phyloP scores from a whole-genome alignment of 768 basidiomycete genomes.

The Rubroboletus pulcherrimus region DNA sequence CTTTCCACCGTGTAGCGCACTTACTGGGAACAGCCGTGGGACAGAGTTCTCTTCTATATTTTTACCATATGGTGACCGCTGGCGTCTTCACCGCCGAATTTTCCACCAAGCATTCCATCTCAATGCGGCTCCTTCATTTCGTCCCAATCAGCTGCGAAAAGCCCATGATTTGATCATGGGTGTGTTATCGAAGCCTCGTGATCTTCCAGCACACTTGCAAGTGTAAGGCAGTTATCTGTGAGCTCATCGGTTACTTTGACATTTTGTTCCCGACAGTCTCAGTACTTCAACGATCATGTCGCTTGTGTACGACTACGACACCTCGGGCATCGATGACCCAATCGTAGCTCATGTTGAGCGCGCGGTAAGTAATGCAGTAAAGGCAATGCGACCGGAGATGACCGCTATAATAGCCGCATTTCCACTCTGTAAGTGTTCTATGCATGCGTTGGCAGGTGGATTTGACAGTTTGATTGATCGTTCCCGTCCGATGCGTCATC shows the following conservation, averaged over 20 bases:
- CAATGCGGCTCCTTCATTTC: conserved; percentile 26
- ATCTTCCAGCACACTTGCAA: conserved; percentile 24
- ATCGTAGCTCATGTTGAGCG: conserved; percentile 17
- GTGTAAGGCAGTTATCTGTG: conserved; percentile 5
- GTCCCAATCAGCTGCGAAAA: conserved; percentile 33
- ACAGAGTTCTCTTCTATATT: conserved; percentile 23
- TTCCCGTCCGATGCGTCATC: not conserved
- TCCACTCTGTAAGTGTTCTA: conserved; percentile 15
- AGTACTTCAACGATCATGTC: conserved; percentile 23
- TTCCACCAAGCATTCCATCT: conserved; percentile 36
- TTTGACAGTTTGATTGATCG: not conserved
- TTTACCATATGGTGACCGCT: conserved; percentile 27
- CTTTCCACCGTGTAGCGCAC: not conserved
- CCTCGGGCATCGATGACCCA: conserved; percentile 16
- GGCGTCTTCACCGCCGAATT: conserved; percentile 30
- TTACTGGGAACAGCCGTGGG: conserved; percentile 16
- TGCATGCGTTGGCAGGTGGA: not conserved
- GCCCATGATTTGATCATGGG: conserved; percentile 28
- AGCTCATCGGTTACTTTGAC: not conserved
- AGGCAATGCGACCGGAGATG: conserved; percentile 18
- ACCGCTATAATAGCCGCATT: conserved; percentile 12
- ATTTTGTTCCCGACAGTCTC: conserved; percentile 5
- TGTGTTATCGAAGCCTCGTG: conserved; percentile 22
- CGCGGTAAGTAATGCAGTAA: conserved; percentile 1
- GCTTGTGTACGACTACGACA: conserved; percentile 24